Conservation (phyloP, 345 rosid species). For the Eutrema yunnanense region DNA sequence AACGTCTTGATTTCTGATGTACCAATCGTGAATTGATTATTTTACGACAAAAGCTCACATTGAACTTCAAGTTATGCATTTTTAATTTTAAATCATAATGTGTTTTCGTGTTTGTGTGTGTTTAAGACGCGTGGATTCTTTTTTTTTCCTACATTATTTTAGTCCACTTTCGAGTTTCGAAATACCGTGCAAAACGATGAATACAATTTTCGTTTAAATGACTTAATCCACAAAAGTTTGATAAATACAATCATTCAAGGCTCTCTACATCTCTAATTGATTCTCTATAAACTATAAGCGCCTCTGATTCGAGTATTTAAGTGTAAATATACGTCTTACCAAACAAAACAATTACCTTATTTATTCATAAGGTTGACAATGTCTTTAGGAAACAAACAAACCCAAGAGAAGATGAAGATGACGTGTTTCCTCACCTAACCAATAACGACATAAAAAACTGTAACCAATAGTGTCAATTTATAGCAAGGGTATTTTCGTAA, state of each 20-base stretch:
- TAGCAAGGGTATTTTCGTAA: neutral
- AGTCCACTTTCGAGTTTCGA: neutral
- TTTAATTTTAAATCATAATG: too few species aligned
- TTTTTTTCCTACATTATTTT: too few species aligned
- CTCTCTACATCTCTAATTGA: too few species aligned
- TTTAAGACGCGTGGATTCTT: neutral
- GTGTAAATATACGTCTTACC: neutral
- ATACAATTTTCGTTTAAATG: too few species aligned
- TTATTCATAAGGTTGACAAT: constrained; percentile 1
- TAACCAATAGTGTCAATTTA: constrained; percentile 4
- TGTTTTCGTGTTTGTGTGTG: neutral
- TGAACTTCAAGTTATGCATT: too few species aligned
- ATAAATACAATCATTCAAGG: too few species aligned
- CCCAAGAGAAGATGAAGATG: neutral
- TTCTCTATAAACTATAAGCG: too few species aligned
- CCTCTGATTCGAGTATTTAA: too few species aligned
- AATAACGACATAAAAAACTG: neutral
- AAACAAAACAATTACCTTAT: neutral
- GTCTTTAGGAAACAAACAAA: constrained; percentile 2
- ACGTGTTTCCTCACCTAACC: constrained; percentile 17
- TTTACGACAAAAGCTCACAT: too few species aligned
- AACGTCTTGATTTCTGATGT: too few species aligned
- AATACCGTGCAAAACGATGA: neutral
- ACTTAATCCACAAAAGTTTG: too few species aligned
- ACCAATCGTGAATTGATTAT: too few species aligned